These are phyloP conservation scores for Perkinsus marinus DNA, from an alignment of 169 alveolate species.

Conservation along the genomic window DNA sequence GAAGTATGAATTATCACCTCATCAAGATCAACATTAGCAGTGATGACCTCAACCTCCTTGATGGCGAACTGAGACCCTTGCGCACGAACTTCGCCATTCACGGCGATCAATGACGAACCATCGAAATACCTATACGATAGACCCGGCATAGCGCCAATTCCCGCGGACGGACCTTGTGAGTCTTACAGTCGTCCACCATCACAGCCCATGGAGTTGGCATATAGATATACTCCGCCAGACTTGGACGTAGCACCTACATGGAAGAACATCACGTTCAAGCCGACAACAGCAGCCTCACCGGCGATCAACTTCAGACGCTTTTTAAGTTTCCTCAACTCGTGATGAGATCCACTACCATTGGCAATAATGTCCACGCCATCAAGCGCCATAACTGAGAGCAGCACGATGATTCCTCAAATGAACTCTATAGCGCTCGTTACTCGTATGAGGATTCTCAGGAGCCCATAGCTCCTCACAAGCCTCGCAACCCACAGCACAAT, in stretches of 20 bases:
- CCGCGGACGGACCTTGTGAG: not conserved
- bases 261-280: no score
- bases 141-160: no score
- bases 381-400: conserved; percentile 13
- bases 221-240: conserved; percentile 51
- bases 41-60: conserved; percentile 23
- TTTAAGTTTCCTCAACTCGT: not conserved
- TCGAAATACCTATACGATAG: conserved; percentile 23
- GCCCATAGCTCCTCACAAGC: conserved; percentile 72
- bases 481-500: conserved; percentile 47
- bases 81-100: conserved; percentile 43
- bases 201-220: conserved; percentile 47
- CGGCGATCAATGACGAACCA: conserved; percentile 38
- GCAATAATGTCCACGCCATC: conserved; percentile 66
- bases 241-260: conserved; percentile 20
- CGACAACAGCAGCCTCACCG: not conserved
- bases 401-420: not conserved
- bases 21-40: conserved; percentile 39
- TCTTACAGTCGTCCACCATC: conserved; percentile 42
- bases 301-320: not conserved
- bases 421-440: not conserved
- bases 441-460: conserved; percentile 43
- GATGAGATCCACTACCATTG: conserved; percentile 26
- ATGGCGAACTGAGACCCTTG: conserved; percentile 1
- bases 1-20: conserved; percentile 18